Evolutionary conservation across 108 stramenopile species (phyloP).

Genomic region (Stephanodiscus minutulus): DNA sequence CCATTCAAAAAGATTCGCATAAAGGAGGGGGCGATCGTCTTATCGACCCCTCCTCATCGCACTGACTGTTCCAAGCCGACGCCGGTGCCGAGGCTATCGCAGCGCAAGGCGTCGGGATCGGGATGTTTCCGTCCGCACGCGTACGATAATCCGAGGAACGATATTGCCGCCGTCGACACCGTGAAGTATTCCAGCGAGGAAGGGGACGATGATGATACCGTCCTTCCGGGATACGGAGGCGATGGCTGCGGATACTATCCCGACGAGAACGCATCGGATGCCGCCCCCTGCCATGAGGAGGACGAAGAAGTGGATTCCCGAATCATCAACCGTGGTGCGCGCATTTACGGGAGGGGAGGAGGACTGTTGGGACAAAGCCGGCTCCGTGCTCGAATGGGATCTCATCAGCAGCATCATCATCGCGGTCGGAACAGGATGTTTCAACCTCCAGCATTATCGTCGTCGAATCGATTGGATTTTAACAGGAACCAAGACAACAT

Average conservation of each 20-base stretch:
- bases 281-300: background rate
- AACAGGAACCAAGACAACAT: constrained; percentile 1
- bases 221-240: background rate
- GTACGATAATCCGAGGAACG: background rate
- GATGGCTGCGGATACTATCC: background rate
- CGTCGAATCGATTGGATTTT: constrained; percentile 21
- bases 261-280: constrained; percentile 1
- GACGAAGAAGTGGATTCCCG: background rate
- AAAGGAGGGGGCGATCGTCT: background rate
- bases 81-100: constrained; percentile 4
- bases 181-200: constrained; percentile 22
- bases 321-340: background rate
- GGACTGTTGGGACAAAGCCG: constrained; percentile 1
- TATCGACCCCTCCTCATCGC: background rate
- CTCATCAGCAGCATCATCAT: background rate
- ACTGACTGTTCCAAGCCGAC: background rate
- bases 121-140: background rate
- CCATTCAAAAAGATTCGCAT: constrained; percentile 2
- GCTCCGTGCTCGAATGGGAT: constrained; percentile 8
- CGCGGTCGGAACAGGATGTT: constrained; percentile 4
- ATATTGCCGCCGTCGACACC: background rate
- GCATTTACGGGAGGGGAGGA: background rate
- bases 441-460: background rate
- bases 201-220: constrained; percentile 2
- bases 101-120: background rate